phyloP scores from a whole-genome alignment of 2,329 filamentous ascomycete genomes.

The Xylaria sp. region DNA sequence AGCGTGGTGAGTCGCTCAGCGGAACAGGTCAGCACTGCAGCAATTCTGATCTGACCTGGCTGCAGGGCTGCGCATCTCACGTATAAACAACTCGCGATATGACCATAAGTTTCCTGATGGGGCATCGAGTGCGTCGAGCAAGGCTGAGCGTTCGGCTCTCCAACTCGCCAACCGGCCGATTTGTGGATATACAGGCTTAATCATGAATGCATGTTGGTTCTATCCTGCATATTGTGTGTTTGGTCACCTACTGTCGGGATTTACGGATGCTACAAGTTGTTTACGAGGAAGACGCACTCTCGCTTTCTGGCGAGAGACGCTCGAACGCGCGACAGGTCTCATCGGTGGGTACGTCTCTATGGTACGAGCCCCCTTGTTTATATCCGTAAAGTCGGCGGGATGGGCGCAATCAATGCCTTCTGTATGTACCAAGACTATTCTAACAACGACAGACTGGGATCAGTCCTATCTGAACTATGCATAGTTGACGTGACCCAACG shows the following conservation, averaged over 20 bases:
- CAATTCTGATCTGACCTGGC: slow-evolving; percentile 21
- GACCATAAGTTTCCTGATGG: neutral
- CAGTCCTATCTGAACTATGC: neutral
- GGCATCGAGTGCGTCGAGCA: slow-evolving; percentile 11
- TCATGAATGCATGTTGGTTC: neutral
- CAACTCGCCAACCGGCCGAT: slow-evolving; percentile 1
- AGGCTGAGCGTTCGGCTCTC: slow-evolving; percentile 18
- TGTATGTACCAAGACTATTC: neutral
- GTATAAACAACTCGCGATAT: slow-evolving; percentile 6
- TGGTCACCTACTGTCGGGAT: neutral
- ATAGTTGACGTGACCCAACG: slow-evolving; percentile 2
- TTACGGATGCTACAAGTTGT: neutral
- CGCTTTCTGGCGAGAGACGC: too few species aligned
- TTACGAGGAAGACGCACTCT: neutral
- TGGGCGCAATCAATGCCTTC: neutral
- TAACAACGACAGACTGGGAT: neutral
- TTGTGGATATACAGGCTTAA: neutral
- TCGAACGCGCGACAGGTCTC: neutral
- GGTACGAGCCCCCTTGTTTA: neutral
- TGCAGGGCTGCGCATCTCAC: slow-evolving; percentile 22
- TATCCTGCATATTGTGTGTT: neutral
- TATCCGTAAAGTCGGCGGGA: neutral
- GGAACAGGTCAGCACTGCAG: slow-evolving; percentile 34
- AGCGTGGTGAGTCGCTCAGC: slow-evolving; percentile 25
- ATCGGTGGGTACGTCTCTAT: neutral